A percentile compares a stretch with the other conserved stretches of the same genome.
Evolutionary conservation across 1,284 basidiomycete species (phyloP).

Genomic region (Sporisorium scitamineum): DNA sequence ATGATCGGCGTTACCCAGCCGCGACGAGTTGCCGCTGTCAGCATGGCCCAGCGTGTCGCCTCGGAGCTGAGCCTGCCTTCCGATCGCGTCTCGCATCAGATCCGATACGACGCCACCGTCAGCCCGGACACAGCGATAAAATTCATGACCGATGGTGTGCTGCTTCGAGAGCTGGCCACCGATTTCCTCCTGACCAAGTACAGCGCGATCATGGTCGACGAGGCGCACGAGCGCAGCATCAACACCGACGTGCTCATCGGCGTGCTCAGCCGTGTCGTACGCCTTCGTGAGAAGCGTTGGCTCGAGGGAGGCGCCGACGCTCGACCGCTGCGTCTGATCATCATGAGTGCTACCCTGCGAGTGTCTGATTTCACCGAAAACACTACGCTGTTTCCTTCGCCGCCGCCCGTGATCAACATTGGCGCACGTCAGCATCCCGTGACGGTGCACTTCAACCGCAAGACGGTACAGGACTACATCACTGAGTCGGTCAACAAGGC

Average conservation of each 20-base stretch:
- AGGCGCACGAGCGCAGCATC: constrained; percentile 97
- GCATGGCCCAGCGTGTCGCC: constrained; percentile 91
- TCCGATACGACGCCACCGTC: constrained; percentile 94
- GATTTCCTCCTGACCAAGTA: constrained; percentile 93
- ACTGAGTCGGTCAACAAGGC: constrained; percentile 90
- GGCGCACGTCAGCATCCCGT: constrained; percentile 94
- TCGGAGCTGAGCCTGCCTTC: constrained; percentile 85
- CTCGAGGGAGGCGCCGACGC: constrained; percentile 49
- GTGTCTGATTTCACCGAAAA: constrained; percentile 94
- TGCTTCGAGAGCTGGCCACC: constrained; percentile 88
- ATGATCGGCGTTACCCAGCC: constrained; percentile 99
- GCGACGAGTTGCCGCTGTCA: constrained; percentile 94
- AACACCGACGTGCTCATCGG: constrained; percentile 98
- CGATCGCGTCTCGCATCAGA: constrained; percentile 90
- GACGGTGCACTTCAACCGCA: constrained; percentile 90
- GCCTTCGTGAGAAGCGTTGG: constrained; percentile 76
- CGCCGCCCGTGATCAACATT: constrained; percentile 91
- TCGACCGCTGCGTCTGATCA: constrained; percentile 88
- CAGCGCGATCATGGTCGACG: constrained; percentile 89
- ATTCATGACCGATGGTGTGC: constrained; percentile 99
- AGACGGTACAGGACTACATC: constrained; percentile 88
- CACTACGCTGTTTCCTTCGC: constrained; percentile 80
- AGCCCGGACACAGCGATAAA: constrained; percentile 91
- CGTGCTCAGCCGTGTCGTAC: constrained; percentile 89
- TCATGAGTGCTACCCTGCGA: constrained; percentile 98